Base-by-base conservation (phyloP, 306 rosid genomes). In the Trifolium dubium region DNA sequence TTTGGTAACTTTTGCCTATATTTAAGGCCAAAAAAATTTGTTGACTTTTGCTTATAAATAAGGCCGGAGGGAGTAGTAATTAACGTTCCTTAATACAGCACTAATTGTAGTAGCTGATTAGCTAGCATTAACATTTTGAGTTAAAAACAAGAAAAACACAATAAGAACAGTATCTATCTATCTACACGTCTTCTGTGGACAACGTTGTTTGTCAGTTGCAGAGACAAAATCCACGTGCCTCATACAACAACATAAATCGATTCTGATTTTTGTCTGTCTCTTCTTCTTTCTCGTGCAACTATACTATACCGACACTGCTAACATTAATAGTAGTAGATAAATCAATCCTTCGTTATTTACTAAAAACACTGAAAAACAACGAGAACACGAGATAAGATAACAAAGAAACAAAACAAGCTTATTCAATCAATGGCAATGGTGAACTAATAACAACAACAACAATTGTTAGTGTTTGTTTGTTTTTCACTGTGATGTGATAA, bases 191-290 rank as follows among this genome's bases (percentile, higher is more conserved):
- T 3, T 29, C 10, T 43, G 37, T 49, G 41, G 44, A 39, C 67
- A 73, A 73, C 23, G 13, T 44, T 44, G 6, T 44, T 11, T 60
- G 46, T 73, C 23, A 32, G 59, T 59, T 29, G 46, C 2, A n/a
- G 4, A 50, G 66, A 65, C 59, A 54, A 54, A 55, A 15, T 39
- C 28, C 80, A 76, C 67, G 67, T 67, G 80, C 14, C 5, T 30
- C 19, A 29, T 15, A 17, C 32, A 3, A 17, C 32, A 3, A 10
- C 4, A 55, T n/a, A 34, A 23, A 49, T 63, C 37, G 64, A 73
- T 19, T 63, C 8, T n/a, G 8, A 35, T 37, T n/a, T 39, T 9
- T 65, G 46, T 64, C 60, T 41, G 23, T 23, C 1, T 29, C 19
- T 18, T 43, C 41, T 35, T 43, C 41, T 32, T 58, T 47, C 47